phyloP scores from a whole-genome alignment of 2,329 filamentous ascomycete genomes.

The Metarhizium sp. region DNA sequence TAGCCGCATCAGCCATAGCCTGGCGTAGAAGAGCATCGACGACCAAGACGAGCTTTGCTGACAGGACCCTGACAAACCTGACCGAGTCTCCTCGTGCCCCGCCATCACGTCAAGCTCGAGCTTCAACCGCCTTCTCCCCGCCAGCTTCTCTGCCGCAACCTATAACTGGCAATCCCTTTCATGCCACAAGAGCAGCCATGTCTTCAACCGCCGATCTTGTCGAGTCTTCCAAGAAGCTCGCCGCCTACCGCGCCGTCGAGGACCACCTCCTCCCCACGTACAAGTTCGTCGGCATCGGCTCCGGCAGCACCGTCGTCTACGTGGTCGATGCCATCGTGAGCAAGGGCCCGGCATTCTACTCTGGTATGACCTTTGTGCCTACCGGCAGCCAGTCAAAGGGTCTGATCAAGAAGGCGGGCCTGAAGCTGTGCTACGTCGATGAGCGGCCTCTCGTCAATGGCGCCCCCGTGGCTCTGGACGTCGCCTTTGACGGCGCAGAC shows the following conservation, averaged over 20 bases:
- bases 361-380: slow-evolving; percentile 74
- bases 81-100: neutral
- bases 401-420: slow-evolving; percentile 59
- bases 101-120: neutral
- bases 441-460: slow-evolving; percentile 47
- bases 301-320: slow-evolving; percentile 73
- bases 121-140: neutral
- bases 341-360: slow-evolving; percentile 43
- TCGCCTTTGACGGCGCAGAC: slow-evolving; percentile 93
- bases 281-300: slow-evolving; percentile 68
- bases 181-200: slow-evolving; percentile 20
- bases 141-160: neutral
- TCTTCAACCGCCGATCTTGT: slow-evolving; percentile 34
- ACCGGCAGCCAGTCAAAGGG: slow-evolving; percentile 88
- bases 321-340: slow-evolving; percentile 72
- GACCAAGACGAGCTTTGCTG: neutral
- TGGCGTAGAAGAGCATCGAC: neutral
- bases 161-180: neutral
- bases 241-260: slow-evolving; percentile 63
- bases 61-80: neutral
- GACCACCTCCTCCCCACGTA: slow-evolving; percentile 58
- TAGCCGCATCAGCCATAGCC: too few relatives aligned
- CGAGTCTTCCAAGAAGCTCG: slow-evolving; percentile 66
- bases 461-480: slow-evolving; percentile 55
- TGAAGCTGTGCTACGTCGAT: slow-evolving; percentile 43